These are phyloP conservation scores for Russula griseocarnosa DNA, from an alignment of 768 basidiomycete species.

Conservation along the genomic window DNA sequence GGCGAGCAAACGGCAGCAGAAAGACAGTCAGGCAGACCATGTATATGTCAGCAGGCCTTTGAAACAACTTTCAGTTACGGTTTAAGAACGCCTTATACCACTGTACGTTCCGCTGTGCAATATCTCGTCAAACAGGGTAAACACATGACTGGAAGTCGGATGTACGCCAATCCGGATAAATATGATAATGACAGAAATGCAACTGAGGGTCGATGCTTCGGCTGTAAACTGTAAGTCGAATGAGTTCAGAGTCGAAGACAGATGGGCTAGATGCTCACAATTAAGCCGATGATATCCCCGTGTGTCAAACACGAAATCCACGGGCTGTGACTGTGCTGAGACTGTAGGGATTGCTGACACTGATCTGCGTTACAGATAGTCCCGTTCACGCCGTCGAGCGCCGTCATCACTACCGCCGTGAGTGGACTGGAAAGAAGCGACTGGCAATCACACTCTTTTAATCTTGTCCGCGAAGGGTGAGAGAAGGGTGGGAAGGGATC, in stretches of 20 bases:
- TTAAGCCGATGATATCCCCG: slow-evolving; percentile 39
- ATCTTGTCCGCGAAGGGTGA: background rate
- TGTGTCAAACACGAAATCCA: slow-evolving; percentile 33
- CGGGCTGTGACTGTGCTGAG: background rate
- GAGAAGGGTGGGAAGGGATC: background rate
- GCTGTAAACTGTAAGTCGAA: slow-evolving; percentile 33
- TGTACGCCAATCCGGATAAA: slow-evolving; percentile 17
- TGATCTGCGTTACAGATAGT: slow-evolving; percentile 13
- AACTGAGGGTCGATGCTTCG: slow-evolving; percentile 32
- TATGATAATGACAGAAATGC: background rate
- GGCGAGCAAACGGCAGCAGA: background rate
- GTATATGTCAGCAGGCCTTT: slow-evolving; percentile 40
- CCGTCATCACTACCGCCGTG: background rate
- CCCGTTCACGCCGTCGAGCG: slow-evolving; percentile 7
- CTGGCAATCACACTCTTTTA: background rate
- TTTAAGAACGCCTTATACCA: slow-evolving; percentile 5
- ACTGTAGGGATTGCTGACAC: background rate
- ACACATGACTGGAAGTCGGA: background rate
- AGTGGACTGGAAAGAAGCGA: background rate
- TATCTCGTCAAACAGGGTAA: background rate
- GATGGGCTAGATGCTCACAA: slow-evolving; percentile 30
- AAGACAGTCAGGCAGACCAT: slow-evolving; percentile 34
- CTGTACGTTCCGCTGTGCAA: slow-evolving; percentile 17
- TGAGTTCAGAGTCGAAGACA: slow-evolving; percentile 1
- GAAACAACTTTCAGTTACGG: slow-evolving; percentile 31